Base-by-base conservation (phyloP, 2,329 filamentous ascomycete genomes). In the Venturia carpophila region DNA sequence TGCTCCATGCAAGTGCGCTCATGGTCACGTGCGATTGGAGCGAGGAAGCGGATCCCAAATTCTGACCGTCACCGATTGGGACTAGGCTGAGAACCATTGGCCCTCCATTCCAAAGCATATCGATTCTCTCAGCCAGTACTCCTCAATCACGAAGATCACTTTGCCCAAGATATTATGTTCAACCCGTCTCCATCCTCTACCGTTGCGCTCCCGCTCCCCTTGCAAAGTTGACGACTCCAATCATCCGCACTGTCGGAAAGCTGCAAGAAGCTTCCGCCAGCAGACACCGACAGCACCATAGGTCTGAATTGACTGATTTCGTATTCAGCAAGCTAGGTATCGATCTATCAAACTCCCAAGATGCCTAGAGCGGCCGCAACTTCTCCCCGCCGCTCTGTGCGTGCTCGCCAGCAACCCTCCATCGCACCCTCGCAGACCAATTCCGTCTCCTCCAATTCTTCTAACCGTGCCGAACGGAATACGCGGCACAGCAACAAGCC, bases 371-470 rank as follows among this genome's bases (percentile, higher is more conserved):
- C 30, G 17, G 64, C 37, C 21, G 71, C 73, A 73, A 84, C 85
- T 82, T 83, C 89, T 74, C 90, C 90, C 75, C 89, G 93, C 79
- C 90, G 93, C 76, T 96, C 92, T 73, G 94, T 92, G 77, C 88
- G 93, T 83, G 91, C 91, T 80, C 90, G 91, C 78, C 85, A 56
- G 37, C 63, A 45, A 42, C 63, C 47, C 9, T 52, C 49, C 42
- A 47, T 84, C 75, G 86, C 86, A 71, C 89, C 92, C 80, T 84
- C 84, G 72, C 79, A 81, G 68, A 80, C 83, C 71, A 84, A 87
- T 72, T 86, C 88, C 62, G 87, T 91, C 52, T 92, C 88, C 72
- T 84, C 82, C 68, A 86, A 78, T 70, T 87, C 89, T 52, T 92
- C 90, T 67, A 84, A 83, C 71, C 90, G 90, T 72, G 83, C 82